These are phyloP conservation scores for Jasminum sambac DNA, from an alignment of 257 asterid species.

Conservation along the genomic window DNA sequence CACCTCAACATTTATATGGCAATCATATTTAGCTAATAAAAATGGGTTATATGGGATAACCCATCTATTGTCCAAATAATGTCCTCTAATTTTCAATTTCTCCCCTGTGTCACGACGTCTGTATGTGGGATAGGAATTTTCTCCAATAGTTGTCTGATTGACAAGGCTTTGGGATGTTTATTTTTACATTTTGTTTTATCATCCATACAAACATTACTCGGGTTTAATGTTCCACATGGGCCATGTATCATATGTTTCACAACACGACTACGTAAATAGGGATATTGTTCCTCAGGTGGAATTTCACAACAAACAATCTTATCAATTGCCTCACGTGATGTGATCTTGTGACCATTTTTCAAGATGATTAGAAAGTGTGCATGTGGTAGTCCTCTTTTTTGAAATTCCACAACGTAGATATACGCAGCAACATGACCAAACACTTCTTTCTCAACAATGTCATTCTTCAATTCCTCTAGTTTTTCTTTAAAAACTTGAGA, in stretches of 20 bases:
- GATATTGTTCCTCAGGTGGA: background rate
- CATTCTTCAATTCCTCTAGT: too few relatives aligned
- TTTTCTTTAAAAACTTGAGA: too few relatives aligned
- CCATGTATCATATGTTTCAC: conserved; percentile 20
- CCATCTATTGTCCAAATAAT: background rate
- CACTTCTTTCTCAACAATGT: too few relatives aligned
- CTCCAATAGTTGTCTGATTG: background rate
- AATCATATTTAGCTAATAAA: conserved; percentile 4
- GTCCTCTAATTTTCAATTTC: background rate
- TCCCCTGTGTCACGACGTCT: background rate
- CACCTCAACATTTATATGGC: conserved; percentile 16
- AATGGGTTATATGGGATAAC: conserved; percentile 23
- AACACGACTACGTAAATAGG: background rate
- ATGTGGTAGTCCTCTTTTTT: too few relatives aligned
- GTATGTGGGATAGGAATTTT: conserved; percentile 3
- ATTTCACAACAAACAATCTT: background rate
- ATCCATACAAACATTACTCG: background rate
- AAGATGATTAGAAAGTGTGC: too few relatives aligned
- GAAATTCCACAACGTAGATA: too few relatives aligned
- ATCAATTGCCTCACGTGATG: background rate
- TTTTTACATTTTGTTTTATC: background rate
- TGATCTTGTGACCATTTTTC: too few relatives aligned
- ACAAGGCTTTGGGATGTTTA: background rate
- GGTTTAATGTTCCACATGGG: background rate
- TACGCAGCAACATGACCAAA: too few relatives aligned